A percentile compares a stretch with the other conserved stretches of the same genome.
These are phyloP conservation scores for Aspergillus fumigatus DNA, from an alignment of 2,329 filamentous ascomycete genomes.

Conservation along the genomic window DNA sequence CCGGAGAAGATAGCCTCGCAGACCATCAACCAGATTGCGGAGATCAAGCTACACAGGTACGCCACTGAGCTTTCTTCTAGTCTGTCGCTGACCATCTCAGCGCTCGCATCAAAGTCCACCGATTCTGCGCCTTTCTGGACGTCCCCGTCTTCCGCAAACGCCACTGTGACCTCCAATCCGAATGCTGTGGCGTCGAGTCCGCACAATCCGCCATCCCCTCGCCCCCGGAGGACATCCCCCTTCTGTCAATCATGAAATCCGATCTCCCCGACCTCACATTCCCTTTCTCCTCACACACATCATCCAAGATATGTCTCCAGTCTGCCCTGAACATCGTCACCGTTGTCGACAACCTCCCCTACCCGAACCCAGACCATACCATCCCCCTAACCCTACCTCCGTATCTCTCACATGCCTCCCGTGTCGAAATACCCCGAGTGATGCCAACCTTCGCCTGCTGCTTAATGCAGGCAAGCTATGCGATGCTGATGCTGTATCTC, in stretches of 20 bases:
- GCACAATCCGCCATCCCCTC: neutral
- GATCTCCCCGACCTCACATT: conserved; percentile 5
- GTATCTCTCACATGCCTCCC: neutral
- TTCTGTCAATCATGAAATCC: neutral
- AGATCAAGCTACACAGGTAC: conserved; percentile 25
- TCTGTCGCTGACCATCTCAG: conserved; percentile 6
- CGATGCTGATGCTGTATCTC: conserved; percentile 24
- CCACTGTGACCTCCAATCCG: conserved; percentile 19
- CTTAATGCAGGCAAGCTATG: conserved; percentile 22
- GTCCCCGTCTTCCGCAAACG: conserved; percentile 20
- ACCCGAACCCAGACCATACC: conserved; percentile 12
- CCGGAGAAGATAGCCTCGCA: conserved; percentile 18
- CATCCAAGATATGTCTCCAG: conserved; percentile 23
- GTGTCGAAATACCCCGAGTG: conserved; percentile 18
- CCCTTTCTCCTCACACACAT: conserved; percentile 22
- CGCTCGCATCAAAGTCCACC: conserved; percentile 26
- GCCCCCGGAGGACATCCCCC: neutral
- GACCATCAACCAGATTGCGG: conserved; percentile 19
- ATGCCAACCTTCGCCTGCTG: conserved; percentile 27
- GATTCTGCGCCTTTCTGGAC: conserved; percentile 26
- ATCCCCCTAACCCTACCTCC: conserved; percentile 1
- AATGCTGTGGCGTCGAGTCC: neutral
- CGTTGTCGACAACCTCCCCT: conserved; percentile 22
- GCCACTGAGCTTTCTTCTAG: neutral
- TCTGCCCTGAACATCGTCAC: conserved; percentile 24